These are phyloP conservation scores for Sequoia sempervirens DNA, from an alignment of 75 land plant species.

Conservation along the genomic window DNA sequence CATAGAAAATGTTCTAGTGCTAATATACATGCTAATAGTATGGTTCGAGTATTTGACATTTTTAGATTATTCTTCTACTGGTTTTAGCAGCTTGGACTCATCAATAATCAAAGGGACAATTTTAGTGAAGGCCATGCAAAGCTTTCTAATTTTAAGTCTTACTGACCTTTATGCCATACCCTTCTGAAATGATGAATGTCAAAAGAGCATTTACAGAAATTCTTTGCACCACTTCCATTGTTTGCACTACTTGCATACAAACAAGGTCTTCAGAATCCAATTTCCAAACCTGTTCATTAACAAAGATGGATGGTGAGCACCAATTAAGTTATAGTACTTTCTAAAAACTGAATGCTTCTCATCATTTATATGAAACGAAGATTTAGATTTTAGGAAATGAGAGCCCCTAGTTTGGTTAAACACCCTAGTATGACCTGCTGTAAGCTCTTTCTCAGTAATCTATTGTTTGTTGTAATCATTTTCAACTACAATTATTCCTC, in stretches of 20 bases:
- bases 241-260: constrained; percentile 4
- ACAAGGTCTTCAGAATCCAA: constrained; percentile 5
- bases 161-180: constrained; percentile 9
- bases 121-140: not conserved
- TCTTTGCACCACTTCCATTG: not conserved
- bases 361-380: not conserved
- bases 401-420: not conserved
- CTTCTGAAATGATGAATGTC: constrained; percentile 5
- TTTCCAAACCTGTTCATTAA: not conserved
- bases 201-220: constrained; percentile 7
- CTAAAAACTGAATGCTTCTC: not conserved
- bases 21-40: not conserved
- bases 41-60: not conserved
- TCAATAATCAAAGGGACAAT: not conserved
- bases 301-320: constrained; percentile 4
- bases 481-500: not conserved
- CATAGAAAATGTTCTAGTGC: not conserved
- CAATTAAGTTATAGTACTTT: not conserved
- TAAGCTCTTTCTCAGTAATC: not conserved
- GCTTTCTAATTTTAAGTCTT: not conserved
- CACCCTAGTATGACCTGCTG: not conserved
- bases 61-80: not conserved
- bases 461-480: not conserved
- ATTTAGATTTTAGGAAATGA: not conserved
- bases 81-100: not conserved